phyloP scores from a whole-genome alignment of 2,329 filamentous ascomycete species.

The Exutisphaerella laricina region DNA sequence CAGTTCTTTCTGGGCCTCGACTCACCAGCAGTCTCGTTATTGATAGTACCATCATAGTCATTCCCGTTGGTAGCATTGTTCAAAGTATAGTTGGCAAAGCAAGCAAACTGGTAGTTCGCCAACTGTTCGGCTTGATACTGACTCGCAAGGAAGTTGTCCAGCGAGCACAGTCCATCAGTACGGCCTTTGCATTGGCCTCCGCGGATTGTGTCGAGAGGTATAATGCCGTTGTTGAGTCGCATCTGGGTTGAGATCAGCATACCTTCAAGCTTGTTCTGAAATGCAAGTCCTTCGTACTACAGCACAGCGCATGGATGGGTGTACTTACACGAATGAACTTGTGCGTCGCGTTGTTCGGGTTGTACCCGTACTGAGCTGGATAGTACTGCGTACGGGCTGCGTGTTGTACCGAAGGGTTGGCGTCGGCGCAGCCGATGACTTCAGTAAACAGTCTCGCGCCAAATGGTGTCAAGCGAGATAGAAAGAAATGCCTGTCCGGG shows the following conservation, averaged over 20 bases:
- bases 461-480: constrained; percentile 51
- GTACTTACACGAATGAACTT: constrained; percentile 41
- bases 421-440: constrained; percentile 46
- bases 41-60: constrained; percentile 40
- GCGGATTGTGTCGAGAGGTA: constrained; percentile 45
- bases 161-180: constrained; percentile 43
- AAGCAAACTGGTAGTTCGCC: constrained; percentile 46
- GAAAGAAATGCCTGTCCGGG: constrained; percentile 43
- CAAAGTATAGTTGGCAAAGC: constrained; percentile 46
- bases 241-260: constrained; percentile 24
- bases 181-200: constrained; percentile 42
- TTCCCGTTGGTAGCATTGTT: constrained; percentile 33
- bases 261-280: neutral
- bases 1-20: neutral
- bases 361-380: constrained; percentile 43
- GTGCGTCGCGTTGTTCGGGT: constrained; percentile 36
- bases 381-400: constrained; percentile 40
- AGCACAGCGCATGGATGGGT: neutral
- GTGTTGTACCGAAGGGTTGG: constrained; percentile 39
- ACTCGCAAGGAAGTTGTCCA: constrained; percentile 40
- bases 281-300: neutral
- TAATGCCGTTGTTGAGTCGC: constrained; percentile 47
- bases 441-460: constrained; percentile 52
- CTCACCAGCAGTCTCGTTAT: constrained; percentile 15
- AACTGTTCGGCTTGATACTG: constrained; percentile 37